phyloP scores from a whole-genome alignment of 2,329 filamentous ascomycete species.

The Colletotrichum echinochloae region DNA sequence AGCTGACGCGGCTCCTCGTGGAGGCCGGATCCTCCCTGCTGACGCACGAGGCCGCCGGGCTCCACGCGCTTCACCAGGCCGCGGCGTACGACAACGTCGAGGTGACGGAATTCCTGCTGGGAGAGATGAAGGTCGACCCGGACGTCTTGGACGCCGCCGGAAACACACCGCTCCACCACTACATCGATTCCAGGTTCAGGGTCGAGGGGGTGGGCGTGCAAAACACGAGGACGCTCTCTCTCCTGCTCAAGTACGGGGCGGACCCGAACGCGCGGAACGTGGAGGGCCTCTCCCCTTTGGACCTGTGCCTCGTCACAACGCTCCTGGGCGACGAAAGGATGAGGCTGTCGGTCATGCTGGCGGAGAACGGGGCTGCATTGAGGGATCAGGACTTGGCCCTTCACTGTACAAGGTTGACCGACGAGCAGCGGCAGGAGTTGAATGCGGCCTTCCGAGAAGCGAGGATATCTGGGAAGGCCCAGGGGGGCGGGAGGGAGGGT shows the following conservation, averaged over 20 bases:
- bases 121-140: constrained; percentile 2
- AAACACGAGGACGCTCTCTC: background rate
- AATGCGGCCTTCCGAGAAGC: constrained; percentile 9
- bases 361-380: constrained; percentile 5
- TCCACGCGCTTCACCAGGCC: constrained; percentile 35
- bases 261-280: constrained; percentile 45
- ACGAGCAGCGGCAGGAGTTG: constrained; percentile 3
- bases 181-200: constrained; percentile 27
- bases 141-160: constrained; percentile 15
- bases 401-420: constrained; percentile 13
- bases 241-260: constrained; percentile 48
- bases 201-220: background rate
- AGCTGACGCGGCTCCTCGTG: constrained; percentile 4
- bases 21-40: constrained; percentile 19
- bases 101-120: constrained; percentile 7
- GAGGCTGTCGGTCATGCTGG: constrained; percentile 7
- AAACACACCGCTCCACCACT: constrained; percentile 34
- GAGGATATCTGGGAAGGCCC: background rate
- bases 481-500: constrained; percentile 1
- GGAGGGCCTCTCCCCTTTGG: constrained; percentile 10
- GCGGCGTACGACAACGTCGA: constrained; percentile 20
- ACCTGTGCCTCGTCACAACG: constrained; percentile 24
- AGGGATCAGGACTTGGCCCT: constrained; percentile 19
- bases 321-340: constrained; percentile 17
- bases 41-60: constrained; percentile 17